phyloP scores from a whole-genome alignment of 352 stramenopile species.

The Globisporangium nunn region DNA sequence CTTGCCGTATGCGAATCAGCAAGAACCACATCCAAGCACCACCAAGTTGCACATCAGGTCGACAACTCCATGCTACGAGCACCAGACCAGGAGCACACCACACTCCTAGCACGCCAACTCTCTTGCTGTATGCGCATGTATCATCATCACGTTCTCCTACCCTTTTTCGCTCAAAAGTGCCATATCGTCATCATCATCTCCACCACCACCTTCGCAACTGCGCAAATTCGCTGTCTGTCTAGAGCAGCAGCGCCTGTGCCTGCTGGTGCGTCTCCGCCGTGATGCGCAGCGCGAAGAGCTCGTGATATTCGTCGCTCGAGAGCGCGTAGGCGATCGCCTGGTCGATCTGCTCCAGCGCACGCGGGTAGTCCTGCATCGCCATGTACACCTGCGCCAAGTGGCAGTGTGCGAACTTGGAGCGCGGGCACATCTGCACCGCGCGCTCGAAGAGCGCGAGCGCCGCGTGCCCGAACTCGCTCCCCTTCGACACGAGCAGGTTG shows the following conservation, averaged over 20 bases:
- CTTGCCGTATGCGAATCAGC: too few relatives aligned
- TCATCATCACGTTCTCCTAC: not conserved
- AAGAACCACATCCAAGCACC: not conserved
- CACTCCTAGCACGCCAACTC: not conserved
- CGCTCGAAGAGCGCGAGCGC: constrained; percentile 72
- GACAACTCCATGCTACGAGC: not conserved
- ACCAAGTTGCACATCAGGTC: not conserved
- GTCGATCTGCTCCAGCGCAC: constrained; percentile 78
- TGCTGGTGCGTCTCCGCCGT: constrained; percentile 74
- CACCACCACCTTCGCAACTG: too few relatives aligned
- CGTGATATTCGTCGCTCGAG: constrained; percentile 66
- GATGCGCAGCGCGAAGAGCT: constrained; percentile 73
- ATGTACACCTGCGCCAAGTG: constrained; percentile 82
- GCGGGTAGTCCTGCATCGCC: constrained; percentile 77
- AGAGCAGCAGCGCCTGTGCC: constrained; percentile 55
- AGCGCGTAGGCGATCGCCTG: constrained; percentile 66
- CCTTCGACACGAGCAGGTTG: constrained; percentile 73
- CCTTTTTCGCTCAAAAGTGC: not conserved
- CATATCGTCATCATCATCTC: not conserved
- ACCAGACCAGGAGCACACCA: not conserved
- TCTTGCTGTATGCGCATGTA: not conserved
- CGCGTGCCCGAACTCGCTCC: constrained; percentile 58
- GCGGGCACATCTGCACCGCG: constrained; percentile 66
- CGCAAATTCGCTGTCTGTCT: constrained; percentile 4
- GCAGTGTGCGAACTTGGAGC: constrained; percentile 81